Evolutionary conservation across 306 rosid genomes (phyloP).

Genomic region (Cicer judaicum): DNA sequence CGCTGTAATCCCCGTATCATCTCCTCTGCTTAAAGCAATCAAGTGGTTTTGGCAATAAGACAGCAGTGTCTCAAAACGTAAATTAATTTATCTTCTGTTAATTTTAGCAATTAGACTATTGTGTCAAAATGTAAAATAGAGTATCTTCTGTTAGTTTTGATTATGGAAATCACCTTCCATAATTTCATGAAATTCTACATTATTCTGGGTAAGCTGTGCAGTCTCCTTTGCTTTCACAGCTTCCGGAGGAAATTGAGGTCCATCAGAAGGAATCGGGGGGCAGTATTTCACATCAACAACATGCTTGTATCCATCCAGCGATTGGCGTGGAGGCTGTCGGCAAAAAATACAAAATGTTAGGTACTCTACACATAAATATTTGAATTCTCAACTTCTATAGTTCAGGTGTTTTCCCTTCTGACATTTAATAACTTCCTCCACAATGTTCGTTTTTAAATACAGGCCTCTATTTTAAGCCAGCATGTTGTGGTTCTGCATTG

Average conservation of each 20-base stretch:
- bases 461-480: constrained; percentile 17
- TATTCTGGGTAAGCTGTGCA: constrained; percentile 70
- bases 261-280: constrained; percentile 72
- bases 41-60: constrained; percentile 30
- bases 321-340: constrained; percentile 76
- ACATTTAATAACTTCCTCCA: neutral
- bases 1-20: constrained; percentile 82
- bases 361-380: constrained; percentile 7
- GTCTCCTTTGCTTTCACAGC: constrained; percentile 88
- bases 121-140: constrained; percentile 3
- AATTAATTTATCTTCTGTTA: constrained; percentile 1
- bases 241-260: constrained; percentile 74
- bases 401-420: constrained; percentile 25
- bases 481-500: constrained; percentile 22
- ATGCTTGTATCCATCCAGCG: constrained; percentile 90
- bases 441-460: neutral
- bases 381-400: constrained; percentile 5
- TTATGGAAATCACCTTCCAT: constrained; percentile 67
- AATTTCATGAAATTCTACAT: constrained; percentile 81
- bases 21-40: constrained; percentile 69
- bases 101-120: constrained; percentile 15
- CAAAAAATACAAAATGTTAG: constrained; percentile 42
- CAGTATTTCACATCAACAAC: constrained; percentile 82
- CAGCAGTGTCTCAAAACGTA: neutral
- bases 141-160: constrained; percentile 16